These are phyloP conservation scores for Didymella arachidicola DNA, from an alignment of 2,329 filamentous ascomycete species.

Conservation along the genomic window DNA sequence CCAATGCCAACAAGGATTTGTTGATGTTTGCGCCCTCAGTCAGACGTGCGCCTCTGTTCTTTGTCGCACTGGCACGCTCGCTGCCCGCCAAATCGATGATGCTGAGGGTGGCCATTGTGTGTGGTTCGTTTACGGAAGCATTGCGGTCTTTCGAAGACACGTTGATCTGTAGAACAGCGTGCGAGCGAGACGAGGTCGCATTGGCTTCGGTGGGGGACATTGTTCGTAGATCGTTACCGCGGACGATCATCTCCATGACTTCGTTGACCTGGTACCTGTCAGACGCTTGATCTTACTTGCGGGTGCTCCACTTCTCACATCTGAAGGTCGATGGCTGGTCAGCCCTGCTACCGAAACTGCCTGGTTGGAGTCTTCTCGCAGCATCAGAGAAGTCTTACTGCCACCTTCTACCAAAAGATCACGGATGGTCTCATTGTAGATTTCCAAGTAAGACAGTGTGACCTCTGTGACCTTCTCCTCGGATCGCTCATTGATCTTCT, in stretches of 20 bases:
- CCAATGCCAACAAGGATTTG: conserved; percentile 92
- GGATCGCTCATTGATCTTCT: conserved; percentile 86
- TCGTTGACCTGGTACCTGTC: conserved; percentile 65
- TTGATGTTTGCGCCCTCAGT: conserved; percentile 99
- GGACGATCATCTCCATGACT: conserved; percentile 99
- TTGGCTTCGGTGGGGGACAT: conserved; percentile 98
- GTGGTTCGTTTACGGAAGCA: conserved; percentile 88
- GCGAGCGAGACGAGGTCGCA: conserved; percentile 94
- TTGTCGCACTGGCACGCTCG: conserved; percentile 93
- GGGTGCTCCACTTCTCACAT: conserved; percentile 61
- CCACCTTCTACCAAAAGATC: conserved; percentile 88
- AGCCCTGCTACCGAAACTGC: conserved; percentile 89
- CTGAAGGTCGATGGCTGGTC: conserved; percentile 87
- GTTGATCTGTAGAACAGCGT: conserved; percentile 97
- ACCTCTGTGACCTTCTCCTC: conserved; percentile 90
- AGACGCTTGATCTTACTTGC: neutral
- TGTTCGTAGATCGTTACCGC: conserved; percentile 91
- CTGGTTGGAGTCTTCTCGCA: conserved; percentile 93
- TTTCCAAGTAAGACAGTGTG: conserved; percentile 93
- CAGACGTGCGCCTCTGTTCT: conserved; percentile 90
- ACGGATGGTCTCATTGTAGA: conserved; percentile 98
- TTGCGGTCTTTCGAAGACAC: conserved; percentile 93
- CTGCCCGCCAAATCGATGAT: conserved; percentile 98
- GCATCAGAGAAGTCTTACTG: conserved; percentile 83
- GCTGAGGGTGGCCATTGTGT: conserved; percentile 97